Evolutionary conservation across 2,329 filamentous ascomycete species (phyloP).

Genomic region (Penicillium sp.): DNA sequence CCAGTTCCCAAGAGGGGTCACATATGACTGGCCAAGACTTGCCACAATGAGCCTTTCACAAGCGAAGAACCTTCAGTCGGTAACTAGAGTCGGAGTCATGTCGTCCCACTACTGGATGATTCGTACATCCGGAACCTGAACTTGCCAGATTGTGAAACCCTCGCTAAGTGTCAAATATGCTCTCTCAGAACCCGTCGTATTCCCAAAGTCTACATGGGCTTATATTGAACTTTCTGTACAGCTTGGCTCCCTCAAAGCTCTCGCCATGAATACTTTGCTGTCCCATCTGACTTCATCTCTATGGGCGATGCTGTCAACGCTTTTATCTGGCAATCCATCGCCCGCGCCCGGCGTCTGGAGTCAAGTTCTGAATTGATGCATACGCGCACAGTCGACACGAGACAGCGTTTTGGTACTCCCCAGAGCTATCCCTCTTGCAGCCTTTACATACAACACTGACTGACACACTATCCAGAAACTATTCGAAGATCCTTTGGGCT

Average conservation of each 20-base stretch:
- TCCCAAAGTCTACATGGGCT: constrained; percentile 9
- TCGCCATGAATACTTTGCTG: constrained; percentile 10
- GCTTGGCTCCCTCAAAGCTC: constrained; percentile 10
- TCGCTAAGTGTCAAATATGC: neutral
- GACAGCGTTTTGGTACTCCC: constrained; percentile 44
- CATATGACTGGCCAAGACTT: constrained; percentile 50
- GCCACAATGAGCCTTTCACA: constrained; percentile 45
- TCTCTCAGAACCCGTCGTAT: neutral
- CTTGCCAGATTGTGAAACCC: constrained; percentile 32
- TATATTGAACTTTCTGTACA: constrained; percentile 15
- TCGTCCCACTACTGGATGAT: constrained; percentile 44
- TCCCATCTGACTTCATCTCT: constrained; percentile 42
- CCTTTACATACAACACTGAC: constrained; percentile 46
- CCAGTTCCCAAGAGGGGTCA: constrained; percentile 30
- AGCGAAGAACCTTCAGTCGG: constrained; percentile 45
- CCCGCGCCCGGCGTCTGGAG: constrained; percentile 44
- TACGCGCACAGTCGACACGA: constrained; percentile 51
- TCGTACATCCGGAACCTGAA: constrained; percentile 39
- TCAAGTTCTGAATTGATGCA: constrained; percentile 30
- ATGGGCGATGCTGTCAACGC: constrained; percentile 55
- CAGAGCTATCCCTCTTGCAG: constrained; percentile 47
- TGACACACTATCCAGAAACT: constrained; percentile 30
- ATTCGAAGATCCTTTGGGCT: constrained; percentile 30
- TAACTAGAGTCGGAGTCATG: constrained; percentile 40
- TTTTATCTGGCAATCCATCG: constrained; percentile 51